Evolutionary conservation across 345 rosid genomes (phyloP), one percentile per base, ranked within the genome.

Genomic region (Pugionium dolabratum): DNA sequence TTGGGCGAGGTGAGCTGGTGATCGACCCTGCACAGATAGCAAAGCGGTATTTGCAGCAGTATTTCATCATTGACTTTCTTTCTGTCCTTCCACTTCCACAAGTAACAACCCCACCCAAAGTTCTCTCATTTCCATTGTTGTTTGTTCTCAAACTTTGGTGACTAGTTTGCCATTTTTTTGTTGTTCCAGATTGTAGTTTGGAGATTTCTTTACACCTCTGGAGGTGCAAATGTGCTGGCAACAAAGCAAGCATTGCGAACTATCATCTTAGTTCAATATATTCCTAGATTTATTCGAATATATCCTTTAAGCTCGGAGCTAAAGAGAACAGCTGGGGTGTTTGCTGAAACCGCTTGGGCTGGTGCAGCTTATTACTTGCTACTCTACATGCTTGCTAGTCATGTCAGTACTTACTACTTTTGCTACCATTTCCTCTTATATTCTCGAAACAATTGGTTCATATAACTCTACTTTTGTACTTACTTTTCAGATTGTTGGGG

Each of bases 311-410:
- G 85, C 62, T 79, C 96, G 64, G 99, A 94, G 83, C 79, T 94
- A 61, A 94, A 85, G 78, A 88, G 99, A 72, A 90, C 99, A 39
- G 78, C 96, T 1, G 99, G 99, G 57, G 96, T 94, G 57, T 85
- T 94, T 71, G 97, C 96, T 62, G 95, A 94, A 83, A 88, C 97
- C 32, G 95, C 95, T 36, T 90, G 97, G 99, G 95, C 97, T 28
- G 99, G 99, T 75, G 99, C 99, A 75, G 99, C 88, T 35, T 90
- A 78, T 79, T 90, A 94, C 78, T 75, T 94, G 82, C 85, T 94
- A 25, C 65, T 90, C 57, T 94, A 90, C 85, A 88, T 94, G 96
- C 97, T 94, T 62, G 96, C 95, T 37, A 94, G 99, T 83, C 99
- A 94, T 81, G 99, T 90, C 75, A 88, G 95, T 76, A 60, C 75